phyloP scores from a whole-genome alignment of 2,329 filamentous ascomycete genomes.

The Aplosporella prunicola region DNA sequence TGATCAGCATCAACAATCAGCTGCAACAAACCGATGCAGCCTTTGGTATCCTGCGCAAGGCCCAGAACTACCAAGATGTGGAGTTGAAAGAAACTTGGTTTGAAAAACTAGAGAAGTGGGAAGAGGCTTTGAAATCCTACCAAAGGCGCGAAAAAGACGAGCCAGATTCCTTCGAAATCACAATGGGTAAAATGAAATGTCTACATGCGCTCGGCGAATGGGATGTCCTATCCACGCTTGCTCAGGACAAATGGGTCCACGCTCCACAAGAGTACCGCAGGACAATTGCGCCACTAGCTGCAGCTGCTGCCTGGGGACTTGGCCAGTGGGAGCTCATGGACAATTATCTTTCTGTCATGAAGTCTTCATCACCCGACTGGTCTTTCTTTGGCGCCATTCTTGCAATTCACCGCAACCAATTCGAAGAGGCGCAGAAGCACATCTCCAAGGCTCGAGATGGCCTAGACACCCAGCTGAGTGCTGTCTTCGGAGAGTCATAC shows the following conservation, averaged over 20 bases:
- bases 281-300: constrained; percentile 84
- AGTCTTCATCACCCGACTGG: constrained; percentile 81
- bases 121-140: constrained; percentile 88
- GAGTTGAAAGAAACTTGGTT: constrained; percentile 98
- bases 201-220: constrained; percentile 94
- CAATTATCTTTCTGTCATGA: constrained; percentile 91
- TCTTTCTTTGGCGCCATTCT: constrained; percentile 97
- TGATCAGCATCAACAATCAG: constrained; percentile 99
- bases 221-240: constrained; percentile 82
- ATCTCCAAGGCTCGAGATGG: constrained; percentile 89
- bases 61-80: constrained; percentile 91
- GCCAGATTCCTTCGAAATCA: constrained; percentile 73
- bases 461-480: constrained; percentile 89
- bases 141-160: constrained; percentile 72
- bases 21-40: constrained; percentile 97
- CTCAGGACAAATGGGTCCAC: constrained; percentile 88
- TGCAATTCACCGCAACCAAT: constrained; percentile 89
- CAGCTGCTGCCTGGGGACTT: constrained; percentile 91
- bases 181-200: constrained; percentile 99
- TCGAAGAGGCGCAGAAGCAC: constrained; percentile 77
- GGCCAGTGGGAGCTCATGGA: constrained; percentile 99
- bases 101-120: constrained; percentile 96
- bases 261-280: constrained; percentile 80
- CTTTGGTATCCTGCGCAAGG: constrained; percentile 93
- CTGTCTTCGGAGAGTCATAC: constrained; percentile 95